Evolutionary conservation across 1,139 yeast species (phyloP).

Genomic region (Suhomyces ambrosiae): DNA sequence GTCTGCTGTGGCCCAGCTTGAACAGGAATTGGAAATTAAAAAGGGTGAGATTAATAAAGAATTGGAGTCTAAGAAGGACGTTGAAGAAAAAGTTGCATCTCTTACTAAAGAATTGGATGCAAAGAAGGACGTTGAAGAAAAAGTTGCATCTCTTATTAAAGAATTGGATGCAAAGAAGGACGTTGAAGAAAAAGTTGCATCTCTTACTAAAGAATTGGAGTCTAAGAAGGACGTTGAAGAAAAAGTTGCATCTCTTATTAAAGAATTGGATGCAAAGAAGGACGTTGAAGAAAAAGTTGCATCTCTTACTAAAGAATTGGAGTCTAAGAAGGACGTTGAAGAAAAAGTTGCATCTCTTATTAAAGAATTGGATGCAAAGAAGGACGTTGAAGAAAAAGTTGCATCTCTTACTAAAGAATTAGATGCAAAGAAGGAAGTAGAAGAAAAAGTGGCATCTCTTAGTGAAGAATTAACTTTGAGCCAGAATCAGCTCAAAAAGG

Average conservation of each 20-base stretch:
- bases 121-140: not conserved
- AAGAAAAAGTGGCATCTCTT: not conserved
- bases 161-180: conserved; percentile 5
- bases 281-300: not conserved
- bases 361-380: not conserved
- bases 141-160: not conserved
- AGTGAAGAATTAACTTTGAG: conserved; percentile 1
- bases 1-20: not conserved
- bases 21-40: not conserved
- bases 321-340: not conserved
- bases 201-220: not conserved
- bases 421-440: conserved; percentile 1
- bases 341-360: not conserved
- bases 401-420: not conserved
- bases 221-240: not conserved
- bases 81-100: conserved; percentile 3
- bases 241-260: no score
- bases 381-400: not conserved
- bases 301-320: not conserved
- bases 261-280: not conserved
- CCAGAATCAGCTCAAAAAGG: not conserved
- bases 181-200: not conserved
- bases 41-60: not conserved
- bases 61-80: not conserved
- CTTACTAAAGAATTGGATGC: not conserved